Conservation (phyloP, 176 grass and related monocot genomes). For the Oryza officinalis region DNA sequence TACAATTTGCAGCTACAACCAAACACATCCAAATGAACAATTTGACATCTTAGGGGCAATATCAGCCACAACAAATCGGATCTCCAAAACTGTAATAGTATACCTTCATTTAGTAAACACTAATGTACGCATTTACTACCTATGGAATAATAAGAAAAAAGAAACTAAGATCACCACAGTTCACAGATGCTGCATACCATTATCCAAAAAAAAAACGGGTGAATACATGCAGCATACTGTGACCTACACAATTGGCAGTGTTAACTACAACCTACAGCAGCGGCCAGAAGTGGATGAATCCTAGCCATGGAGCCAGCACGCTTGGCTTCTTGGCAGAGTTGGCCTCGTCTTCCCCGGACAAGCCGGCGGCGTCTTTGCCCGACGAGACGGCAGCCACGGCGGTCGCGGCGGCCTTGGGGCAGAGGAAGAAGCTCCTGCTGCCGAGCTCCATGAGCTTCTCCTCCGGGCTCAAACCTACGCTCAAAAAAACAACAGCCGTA, state of each 20-base stretch:
- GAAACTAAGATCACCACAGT: not conserved
- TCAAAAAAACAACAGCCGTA: not conserved
- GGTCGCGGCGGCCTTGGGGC: conserved; percentile 34
- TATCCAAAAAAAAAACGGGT: not conserved
- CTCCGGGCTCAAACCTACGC: conserved; percentile 53
- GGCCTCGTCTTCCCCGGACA: conserved; percentile 10
- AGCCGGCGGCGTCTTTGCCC: not conserved
- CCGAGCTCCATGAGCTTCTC: conserved; percentile 63
- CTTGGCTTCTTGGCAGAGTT: not conserved
- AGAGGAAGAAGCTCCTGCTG: conserved; percentile 90
- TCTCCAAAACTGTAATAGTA: not conserved
- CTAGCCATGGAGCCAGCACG: conserved; percentile 19
- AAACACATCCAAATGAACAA: not conserved
- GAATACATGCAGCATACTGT: not conserved
- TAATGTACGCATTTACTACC: not conserved
- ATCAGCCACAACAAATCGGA: not conserved
- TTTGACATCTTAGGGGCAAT: too few relatives aligned
- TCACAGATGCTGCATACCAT: not conserved
- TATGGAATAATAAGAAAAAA: not conserved
- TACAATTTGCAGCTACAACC: not conserved
- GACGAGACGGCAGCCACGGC: not conserved
- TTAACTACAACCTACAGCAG: not conserved
- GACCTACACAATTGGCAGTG: not conserved
- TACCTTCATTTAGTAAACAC: not conserved
- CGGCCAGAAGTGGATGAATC: conserved; percentile 50